Evolutionary conservation across 192 early-diverging fungal species (phyloP).

Genomic region (Backusella tarrabulga): DNA sequence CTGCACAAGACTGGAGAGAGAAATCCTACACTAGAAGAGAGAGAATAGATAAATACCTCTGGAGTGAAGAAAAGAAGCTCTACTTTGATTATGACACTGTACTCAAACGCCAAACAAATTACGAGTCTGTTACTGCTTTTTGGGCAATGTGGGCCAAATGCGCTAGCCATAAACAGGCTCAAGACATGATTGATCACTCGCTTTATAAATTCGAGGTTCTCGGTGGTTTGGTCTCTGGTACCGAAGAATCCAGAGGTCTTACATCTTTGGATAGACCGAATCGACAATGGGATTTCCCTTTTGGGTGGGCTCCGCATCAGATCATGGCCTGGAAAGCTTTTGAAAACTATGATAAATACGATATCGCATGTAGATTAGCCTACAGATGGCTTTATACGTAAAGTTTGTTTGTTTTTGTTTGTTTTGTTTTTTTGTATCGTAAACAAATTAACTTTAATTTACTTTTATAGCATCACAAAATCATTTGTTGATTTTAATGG

Average conservation of each 20-base stretch:
- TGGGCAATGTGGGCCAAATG: slow-evolving; percentile 94
- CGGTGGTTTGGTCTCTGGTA: slow-evolving; percentile 92
- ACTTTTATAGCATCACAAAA: slow-evolving; percentile 72
- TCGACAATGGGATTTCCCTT: slow-evolving; percentile 94
- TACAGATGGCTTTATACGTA: slow-evolving; percentile 96
- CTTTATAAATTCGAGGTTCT: slow-evolving; percentile 83
- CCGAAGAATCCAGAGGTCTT: slow-evolving; percentile 82
- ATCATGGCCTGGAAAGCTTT: slow-evolving; percentile 95
- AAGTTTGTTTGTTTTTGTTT: slow-evolving; percentile 5
- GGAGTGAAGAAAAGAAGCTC: slow-evolving; percentile 78
- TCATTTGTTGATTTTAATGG: slow-evolving; percentile 97
- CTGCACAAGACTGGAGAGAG: slow-evolving; percentile 58
- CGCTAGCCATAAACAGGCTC: slow-evolving; percentile 74
- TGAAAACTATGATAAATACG: slow-evolving; percentile 75
- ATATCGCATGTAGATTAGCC: slow-evolving; percentile 71
- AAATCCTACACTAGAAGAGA: slow-evolving; percentile 60
- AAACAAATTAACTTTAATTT: neutral
- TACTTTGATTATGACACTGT: slow-evolving; percentile 93
- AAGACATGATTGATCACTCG: slow-evolving; percentile 60
- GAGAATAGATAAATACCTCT: slow-evolving; percentile 77
- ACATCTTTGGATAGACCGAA: slow-evolving; percentile 84
- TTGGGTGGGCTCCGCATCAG: slow-evolving; percentile 98
- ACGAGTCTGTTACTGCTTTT: slow-evolving; percentile 87
- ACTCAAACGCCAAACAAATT: slow-evolving; percentile 60
- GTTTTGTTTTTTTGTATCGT: neutral